These are phyloP conservation scores for Erodium chrysanthum DNA, from an alignment of 441 rosid genomes.

Conservation along the genomic window DNA sequence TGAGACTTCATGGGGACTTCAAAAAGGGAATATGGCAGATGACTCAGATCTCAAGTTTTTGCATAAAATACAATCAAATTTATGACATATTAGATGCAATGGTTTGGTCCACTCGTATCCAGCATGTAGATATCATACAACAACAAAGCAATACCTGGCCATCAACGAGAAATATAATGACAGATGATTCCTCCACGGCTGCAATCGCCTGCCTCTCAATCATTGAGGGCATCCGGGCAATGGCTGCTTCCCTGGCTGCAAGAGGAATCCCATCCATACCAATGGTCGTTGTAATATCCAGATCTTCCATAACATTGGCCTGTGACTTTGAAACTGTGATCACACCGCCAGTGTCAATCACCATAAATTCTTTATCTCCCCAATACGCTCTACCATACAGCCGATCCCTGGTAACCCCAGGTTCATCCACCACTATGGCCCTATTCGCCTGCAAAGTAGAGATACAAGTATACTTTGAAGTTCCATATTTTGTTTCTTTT, in stretches of 20 bases:
- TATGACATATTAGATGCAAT: background rate
- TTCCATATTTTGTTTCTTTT: background rate
- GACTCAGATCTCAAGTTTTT: background rate
- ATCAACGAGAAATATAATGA: constrained; percentile 73
- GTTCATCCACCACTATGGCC: constrained; percentile 95
- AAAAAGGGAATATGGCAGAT: background rate
- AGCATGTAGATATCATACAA: background rate
- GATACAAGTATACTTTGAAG: background rate
- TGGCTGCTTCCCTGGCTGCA: constrained; percentile 73
- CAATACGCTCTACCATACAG: constrained; percentile 82
- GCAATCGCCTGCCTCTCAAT: constrained; percentile 88
- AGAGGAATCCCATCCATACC: constrained; percentile 92
- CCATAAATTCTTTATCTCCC: constrained; percentile 76
- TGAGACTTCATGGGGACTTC: background rate
- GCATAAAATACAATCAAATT: background rate
- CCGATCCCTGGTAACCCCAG: constrained; percentile 92
- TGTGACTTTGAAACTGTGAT: constrained; percentile 68
- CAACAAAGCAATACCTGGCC: constrained; percentile 52
- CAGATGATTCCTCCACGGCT: constrained; percentile 76
- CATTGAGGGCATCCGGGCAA: constrained; percentile 94
- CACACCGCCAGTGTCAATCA: constrained; percentile 92
- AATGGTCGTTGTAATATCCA: constrained; percentile 60
- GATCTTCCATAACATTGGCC: constrained; percentile 61
- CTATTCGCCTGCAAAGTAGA: constrained; percentile 42
- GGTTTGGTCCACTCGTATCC: background rate